Evolutionary conservation across 768 basidiomycete genomes (phyloP), one percentile per base, ranked within the genome.

Genomic region (Krasilnikovozyma curviuscula): DNA sequence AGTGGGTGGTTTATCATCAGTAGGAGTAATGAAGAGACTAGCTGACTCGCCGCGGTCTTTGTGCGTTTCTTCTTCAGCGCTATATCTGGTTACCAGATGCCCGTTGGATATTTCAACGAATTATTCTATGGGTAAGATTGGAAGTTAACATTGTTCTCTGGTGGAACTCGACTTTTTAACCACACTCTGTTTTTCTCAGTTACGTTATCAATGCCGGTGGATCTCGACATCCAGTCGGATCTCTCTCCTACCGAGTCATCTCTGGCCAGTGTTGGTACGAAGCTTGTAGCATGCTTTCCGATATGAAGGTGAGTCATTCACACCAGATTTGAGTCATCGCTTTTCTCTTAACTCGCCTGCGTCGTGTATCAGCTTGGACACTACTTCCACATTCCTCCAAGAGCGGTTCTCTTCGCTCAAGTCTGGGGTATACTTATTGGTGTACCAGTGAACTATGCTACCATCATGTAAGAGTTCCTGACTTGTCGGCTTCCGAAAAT

Each of bases 381-480:
- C n/a, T n/a, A n/a, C 33, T 45, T 45, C 44, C 44, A 45, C 23
- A n/a, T 45, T 34, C 44, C 44, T n/a, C 44, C 44, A n/a, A 31
- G 32, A 21, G 31, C 30, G 3, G 32, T 35, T 13, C 21, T 45
- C 8, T 23, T n/a, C 27, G 13, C 31, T 1, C 44, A 45, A 13
- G 14, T 45, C 33, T 45, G 44, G 44, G 44, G 44, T 5, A 45
- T 45, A 13, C 13, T 45, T 14, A 24, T 45, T n/a, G 44, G 44
- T 5, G 44, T 45, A 1, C 44, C 44, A 6, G 23, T 45, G 6
- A 45, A 33, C 32, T 33, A 9, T 33, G 9, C n/a, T n/a, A 9
- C 32, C n/a, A 10, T 33, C n/a, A n/a, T 33, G 10, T 10, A n/a
- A 33, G n/a, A n/a, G n/a, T 9, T 10, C n/a, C 32, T 33, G 32